Conservation (phyloP, 768 basidiomycete species). For the Sarcodon sp. region DNA sequence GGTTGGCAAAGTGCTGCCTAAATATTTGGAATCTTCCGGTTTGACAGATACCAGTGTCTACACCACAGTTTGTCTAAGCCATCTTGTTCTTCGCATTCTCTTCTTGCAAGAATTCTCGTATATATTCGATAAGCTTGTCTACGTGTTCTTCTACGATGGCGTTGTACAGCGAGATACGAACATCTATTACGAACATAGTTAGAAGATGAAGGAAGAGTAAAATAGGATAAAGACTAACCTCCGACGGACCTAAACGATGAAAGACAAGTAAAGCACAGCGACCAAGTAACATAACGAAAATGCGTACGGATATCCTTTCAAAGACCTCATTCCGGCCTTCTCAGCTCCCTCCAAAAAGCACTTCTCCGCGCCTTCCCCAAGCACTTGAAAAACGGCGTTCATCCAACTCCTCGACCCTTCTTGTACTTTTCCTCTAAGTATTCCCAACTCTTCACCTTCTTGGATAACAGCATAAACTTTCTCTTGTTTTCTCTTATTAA, state of each 20-base stretch:
- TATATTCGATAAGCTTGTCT: slow-evolving; percentile 18
- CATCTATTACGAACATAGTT: slow-evolving; percentile 19
- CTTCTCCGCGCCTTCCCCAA: slow-evolving; percentile 53
- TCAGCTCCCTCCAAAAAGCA: slow-evolving; percentile 77
- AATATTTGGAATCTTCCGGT: too few species aligned
- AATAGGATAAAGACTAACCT: slow-evolving; percentile 13
- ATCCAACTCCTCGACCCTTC: slow-evolving; percentile 81
- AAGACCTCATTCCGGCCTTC: slow-evolving; percentile 62
- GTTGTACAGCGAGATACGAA: slow-evolving; percentile 46
- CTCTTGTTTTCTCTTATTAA: slow-evolving; percentile 62
- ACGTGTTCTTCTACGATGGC: slow-evolving; percentile 40
- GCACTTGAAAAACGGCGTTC: slow-evolving; percentile 83
- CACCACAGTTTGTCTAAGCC: too few species aligned
- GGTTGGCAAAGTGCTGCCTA: too few species aligned
- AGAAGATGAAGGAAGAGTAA: not conserved
- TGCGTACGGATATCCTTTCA: slow-evolving; percentile 87
- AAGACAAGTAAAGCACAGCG: not conserved
- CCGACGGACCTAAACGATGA: slow-evolving; percentile 22
- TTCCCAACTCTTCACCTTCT: slow-evolving; percentile 56
- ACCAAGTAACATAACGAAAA: not conserved
- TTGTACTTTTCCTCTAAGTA: slow-evolving; percentile 61
- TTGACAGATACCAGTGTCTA: too few species aligned
- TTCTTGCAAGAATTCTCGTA: slow-evolving; percentile 13
- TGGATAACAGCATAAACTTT: slow-evolving; percentile 65
- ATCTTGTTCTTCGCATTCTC: not conserved